Base-by-base conservation (phyloP, 2,329 filamentous ascomycete genomes). In the Diaporthe caulivora region DNA sequence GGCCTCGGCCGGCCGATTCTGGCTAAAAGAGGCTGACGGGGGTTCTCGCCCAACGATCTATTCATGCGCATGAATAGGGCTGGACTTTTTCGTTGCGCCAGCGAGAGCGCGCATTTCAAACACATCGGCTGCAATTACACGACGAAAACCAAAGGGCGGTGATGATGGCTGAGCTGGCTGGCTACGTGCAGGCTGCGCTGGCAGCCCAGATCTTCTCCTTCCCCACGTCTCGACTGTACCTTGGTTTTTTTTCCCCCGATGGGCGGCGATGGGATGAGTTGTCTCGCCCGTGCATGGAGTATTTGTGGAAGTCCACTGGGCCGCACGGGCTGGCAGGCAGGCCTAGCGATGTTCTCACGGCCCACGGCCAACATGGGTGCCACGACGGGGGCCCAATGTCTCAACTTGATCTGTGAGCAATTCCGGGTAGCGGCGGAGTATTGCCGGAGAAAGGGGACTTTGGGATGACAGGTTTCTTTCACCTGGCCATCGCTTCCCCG, bases 101-200 rank as follows among this genome's bases (percentile, higher is more conserved):
- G 49, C 62, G 40, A 68, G 34, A 15, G 44, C 5, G 34, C 34
- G 58, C 60, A 51, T 31, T 15, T 9, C 40, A 64, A 13, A 64
- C 34, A 55, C 26, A 24, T 42, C 44, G 29, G 55, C 42, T 65
- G 44, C 60, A 51, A 34, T 37, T 21, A 55, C 49, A 26, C 11
- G 54, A 34, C 53, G 37, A 37, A 37, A 24, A 58, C 51, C 51
- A 31, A 55, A 34, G 34, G 58, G 58, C 72, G 51, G 72, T 71
- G 68, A 62, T 62, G 72, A 67, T 60, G 72, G 68, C 7, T 62
- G 72, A 40, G 54, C 72, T 37, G 37, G 62, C 29, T 51, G 62
- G 62, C 62, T 31, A 49, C 29, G 44, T 71, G 68, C 67, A 70
- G 47, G 44, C 51, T 70, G 47, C 60, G 64, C 47, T 70, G 55